Conservation (phyloP, 257 asterid genomes). For the Asclepias syriaca region DNA sequence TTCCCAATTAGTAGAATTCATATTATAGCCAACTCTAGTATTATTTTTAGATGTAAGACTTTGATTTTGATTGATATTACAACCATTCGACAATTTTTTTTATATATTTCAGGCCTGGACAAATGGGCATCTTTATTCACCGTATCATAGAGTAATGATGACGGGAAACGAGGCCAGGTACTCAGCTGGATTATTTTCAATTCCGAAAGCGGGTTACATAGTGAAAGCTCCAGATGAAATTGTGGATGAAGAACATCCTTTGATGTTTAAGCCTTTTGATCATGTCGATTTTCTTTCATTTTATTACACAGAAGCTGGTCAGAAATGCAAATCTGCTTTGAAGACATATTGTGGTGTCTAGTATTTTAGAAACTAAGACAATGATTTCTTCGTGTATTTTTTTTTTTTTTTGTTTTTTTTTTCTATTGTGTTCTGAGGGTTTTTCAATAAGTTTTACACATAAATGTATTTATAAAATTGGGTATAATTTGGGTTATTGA, state of each 20-base stretch:
- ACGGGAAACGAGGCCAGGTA: constrained; percentile 37
- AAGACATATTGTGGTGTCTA: constrained; percentile 10
- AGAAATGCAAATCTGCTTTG: not conserved
- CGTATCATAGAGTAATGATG: constrained; percentile 50
- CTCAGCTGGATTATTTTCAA: constrained; percentile 34
- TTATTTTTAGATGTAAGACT: no score
- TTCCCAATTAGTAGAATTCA: no score
- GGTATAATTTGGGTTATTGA: no score
- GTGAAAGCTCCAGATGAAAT: constrained; percentile 44
- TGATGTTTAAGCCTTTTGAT: constrained; percentile 7
- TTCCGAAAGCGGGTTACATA: constrained; percentile 32
- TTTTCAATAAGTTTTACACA: no score
- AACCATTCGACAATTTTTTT: no score
- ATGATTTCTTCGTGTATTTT: not conserved
- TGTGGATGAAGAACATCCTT: constrained; percentile 31
- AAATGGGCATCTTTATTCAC: constrained; percentile 38
- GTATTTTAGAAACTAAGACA: not conserved
- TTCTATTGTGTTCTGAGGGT: no score
- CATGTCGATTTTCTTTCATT: not conserved
- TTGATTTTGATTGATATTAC: no score
- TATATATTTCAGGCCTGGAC: constrained; percentile 44
- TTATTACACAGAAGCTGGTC: not conserved
- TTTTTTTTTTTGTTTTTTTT: not conserved
- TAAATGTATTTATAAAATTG: no score
- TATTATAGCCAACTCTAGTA: no score